Evolutionary conservation across 495 filamentous ascomycete genomes (phyloP), one percentile per base, ranked within the genome.

Genomic region (Neurospora sp.): DNA sequence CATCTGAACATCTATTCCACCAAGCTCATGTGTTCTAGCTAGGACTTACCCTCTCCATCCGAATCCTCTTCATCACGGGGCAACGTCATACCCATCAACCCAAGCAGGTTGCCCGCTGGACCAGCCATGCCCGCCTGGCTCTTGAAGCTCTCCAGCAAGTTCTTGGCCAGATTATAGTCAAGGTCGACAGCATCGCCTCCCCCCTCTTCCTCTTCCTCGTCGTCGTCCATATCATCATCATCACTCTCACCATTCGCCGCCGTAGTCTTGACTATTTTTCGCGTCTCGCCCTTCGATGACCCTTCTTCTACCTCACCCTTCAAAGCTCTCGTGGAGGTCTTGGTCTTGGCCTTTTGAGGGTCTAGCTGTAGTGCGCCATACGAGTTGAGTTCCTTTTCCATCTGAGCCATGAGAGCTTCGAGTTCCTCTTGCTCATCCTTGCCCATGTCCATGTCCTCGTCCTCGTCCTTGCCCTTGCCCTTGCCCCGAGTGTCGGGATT

Each of bases 111-210:
- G 1, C 94, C 91, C 5, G 90, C 91, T 2, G 95, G 95, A 0
- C 95, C 95, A 14, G 94, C 84, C 82, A 91, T 87, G 44, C 95
- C 95, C 6, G 84, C 93, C 79, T 98, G 94, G 38, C 90, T 89
- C 75, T 97, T 96, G 78, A 98, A 93, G 77, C 91, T 93, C 82
- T 97, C 92, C n/a, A 98, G 83, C 31, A 98, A 81, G 78, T 97
- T 98, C 79, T 93, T 93, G 42, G 92, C 94, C 6, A 99, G 87
- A 69, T 94, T 94, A 78, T 93, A 92, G 76, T 97, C 93, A 59
- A 93, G 88, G 73, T 94, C 86, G 12, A 94, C 86, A 72, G 90
- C 91, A 3, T 76, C 76, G 9, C 85, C 85, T 12, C 77, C 83
- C 20, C 78, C 81, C 37, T 86, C 85, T 3, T 82, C 81, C 37